Percentiles rank a stretch among this genome's conserved stretches.
These are phyloP conservation scores for Paecilomyces formosus DNA, from an alignment of 2,329 filamentous ascomycete genomes.

Conservation along the genomic window DNA sequence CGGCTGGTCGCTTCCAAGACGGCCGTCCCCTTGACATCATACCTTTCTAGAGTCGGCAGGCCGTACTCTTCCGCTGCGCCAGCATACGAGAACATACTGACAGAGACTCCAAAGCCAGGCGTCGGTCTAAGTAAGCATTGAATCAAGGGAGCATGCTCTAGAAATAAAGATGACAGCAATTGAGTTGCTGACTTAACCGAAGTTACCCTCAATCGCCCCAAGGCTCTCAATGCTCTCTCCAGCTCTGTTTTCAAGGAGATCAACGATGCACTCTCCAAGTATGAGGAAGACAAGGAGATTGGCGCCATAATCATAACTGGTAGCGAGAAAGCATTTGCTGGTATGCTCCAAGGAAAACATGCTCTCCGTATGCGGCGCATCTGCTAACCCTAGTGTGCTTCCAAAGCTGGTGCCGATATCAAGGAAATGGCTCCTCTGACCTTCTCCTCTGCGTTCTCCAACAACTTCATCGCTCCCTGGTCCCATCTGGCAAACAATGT, in stretches of 20 bases:
- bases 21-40: conserved; percentile 27
- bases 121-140: conserved; percentile 69
- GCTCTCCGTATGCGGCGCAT: not conserved
- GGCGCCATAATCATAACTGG: conserved; percentile 80
- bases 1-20: conserved; percentile 54
- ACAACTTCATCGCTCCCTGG: conserved; percentile 93
- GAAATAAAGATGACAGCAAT: not conserved
- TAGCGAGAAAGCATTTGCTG: conserved; percentile 78
- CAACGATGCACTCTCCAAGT: conserved; percentile 65
- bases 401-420: conserved; percentile 80
- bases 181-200: conserved; percentile 2
- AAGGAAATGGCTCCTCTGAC: conserved; percentile 96
- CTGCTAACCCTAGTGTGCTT: not conserved
- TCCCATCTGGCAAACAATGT: conserved; percentile 73
- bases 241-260: conserved; percentile 87
- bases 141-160: not conserved
- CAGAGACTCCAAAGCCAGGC: conserved; percentile 76
- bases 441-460: conserved; percentile 79
- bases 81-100: conserved; percentile 72
- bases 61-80: conserved; percentile 36
- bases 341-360: conserved; percentile 19
- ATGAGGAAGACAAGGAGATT: conserved; percentile 63
- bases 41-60: conserved; percentile 23
- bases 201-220: conserved; percentile 93
- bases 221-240: conserved; percentile 88